These are phyloP conservation scores for Xerocomus nothofagi DNA, from an alignment of 1,284 basidiomycete species.

Conservation along the genomic window DNA sequence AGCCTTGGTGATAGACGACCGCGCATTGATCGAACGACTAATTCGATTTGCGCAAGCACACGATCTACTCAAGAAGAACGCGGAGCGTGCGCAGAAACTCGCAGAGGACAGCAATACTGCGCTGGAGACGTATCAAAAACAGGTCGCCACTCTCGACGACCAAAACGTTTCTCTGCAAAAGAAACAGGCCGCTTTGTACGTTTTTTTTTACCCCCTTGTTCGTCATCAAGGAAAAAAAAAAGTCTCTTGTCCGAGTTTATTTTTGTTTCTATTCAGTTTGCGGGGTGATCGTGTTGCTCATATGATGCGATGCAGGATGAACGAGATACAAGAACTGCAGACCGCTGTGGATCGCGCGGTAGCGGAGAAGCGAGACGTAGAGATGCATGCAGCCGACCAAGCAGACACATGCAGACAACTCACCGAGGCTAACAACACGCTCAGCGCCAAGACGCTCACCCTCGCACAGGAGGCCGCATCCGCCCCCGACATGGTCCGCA, in stretches of 20 bases:
- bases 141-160: slow-evolving; percentile 78
- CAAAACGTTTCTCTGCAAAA: slow-evolving; percentile 56
- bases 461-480: slow-evolving; percentile 76
- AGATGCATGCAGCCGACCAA: slow-evolving; percentile 68
- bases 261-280: neutral
- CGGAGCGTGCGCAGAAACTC: slow-evolving; percentile 84
- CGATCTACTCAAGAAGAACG: slow-evolving; percentile 86
- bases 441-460: slow-evolving; percentile 69
- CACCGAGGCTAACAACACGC: slow-evolving; percentile 70
- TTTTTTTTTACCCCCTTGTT: slow-evolving; percentile 22
- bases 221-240: neutral
- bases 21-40: slow-evolving; percentile 77
- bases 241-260: neutral
- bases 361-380: slow-evolving; percentile 66
- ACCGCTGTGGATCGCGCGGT: slow-evolving; percentile 58
- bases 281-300: slow-evolving; percentile 13
- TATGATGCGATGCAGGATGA: slow-evolving; percentile 48
- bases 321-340: slow-evolving; percentile 68
- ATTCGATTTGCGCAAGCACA: slow-evolving; percentile 83
- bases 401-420: slow-evolving; percentile 70
- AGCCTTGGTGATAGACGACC: slow-evolving; percentile 78
- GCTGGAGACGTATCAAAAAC: slow-evolving; percentile 86
- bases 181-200: slow-evolving; percentile 57
- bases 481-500: slow-evolving; percentile 56
- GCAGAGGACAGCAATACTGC: slow-evolving; percentile 76